Conservation (phyloP, 176 grass and related monocot species). For the Bothriochloa decipiens region DNA sequence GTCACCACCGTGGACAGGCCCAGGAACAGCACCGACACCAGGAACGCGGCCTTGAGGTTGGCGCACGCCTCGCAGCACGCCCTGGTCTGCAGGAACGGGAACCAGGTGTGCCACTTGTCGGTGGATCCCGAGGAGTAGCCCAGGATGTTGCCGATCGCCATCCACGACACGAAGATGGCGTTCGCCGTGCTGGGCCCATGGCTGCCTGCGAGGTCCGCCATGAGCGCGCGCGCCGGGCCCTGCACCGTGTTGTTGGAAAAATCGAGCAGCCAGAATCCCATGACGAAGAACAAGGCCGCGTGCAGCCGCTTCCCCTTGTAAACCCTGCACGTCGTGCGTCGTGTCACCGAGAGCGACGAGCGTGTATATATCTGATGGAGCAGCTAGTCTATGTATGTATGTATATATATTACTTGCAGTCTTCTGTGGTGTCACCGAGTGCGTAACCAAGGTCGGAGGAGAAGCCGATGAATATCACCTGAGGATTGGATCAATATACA, state of each 20-base stretch:
- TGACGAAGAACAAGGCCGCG: conserved; percentile 57
- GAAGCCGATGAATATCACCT: conserved; percentile 72
- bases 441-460: conserved; percentile 78
- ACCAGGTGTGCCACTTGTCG: conserved; percentile 74
- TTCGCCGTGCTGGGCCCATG: conserved; percentile 69
- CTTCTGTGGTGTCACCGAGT: conserved; percentile 65
- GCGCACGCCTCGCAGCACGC: conserved; percentile 82
- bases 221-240: conserved; percentile 76
- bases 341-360: too few relatives aligned
- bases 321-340: conserved; percentile 38
- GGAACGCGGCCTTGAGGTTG: conserved; percentile 81
- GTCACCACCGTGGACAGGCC: conserved; percentile 51
- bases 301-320: conserved; percentile 65
- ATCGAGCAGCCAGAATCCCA: conserved; percentile 87
- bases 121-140: conserved; percentile 83
- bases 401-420: conserved; percentile 63
- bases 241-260: conserved; percentile 91
- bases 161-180: conserved; percentile 89
- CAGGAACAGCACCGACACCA: conserved; percentile 74
- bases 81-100: conserved; percentile 71
- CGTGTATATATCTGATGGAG: too few relatives aligned
- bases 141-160: conserved; percentile 83
- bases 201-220: conserved; percentile 74
- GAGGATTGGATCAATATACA: background rate
- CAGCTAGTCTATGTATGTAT: too few relatives aligned